These are phyloP conservation scores for Cordyceps javanica DNA, from an alignment of 2,329 filamentous ascomycete genomes.

Conservation along the genomic window DNA sequence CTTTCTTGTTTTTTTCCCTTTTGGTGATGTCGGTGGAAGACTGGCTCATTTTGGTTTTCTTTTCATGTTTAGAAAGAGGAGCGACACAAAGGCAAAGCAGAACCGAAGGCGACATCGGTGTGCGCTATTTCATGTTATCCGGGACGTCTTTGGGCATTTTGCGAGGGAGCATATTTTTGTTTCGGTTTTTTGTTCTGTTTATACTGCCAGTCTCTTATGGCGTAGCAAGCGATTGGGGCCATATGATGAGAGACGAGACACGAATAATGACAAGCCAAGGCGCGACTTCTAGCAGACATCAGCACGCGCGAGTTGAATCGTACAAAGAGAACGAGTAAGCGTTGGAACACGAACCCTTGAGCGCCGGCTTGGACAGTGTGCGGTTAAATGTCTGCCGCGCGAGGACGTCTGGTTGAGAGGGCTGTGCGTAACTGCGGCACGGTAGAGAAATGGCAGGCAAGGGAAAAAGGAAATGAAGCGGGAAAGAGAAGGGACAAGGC, in stretches of 20 bases:
- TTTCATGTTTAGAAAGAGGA: constrained; percentile 11
- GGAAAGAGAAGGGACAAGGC: neutral
- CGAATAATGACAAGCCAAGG: constrained; percentile 12
- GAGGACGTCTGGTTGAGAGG: too few species aligned
- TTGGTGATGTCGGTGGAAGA: constrained; percentile 6
- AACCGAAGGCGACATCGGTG: constrained; percentile 13
- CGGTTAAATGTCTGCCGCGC: too few species aligned
- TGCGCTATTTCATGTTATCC: constrained; percentile 13
- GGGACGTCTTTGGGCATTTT: constrained; percentile 10
- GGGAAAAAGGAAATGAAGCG: neutral
- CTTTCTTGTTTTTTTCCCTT: constrained; percentile 1
- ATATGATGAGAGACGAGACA: constrained; percentile 12
- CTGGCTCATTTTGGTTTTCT: constrained; percentile 1
- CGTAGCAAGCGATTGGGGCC: constrained; percentile 6
- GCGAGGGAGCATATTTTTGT: neutral
- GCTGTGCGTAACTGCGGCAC: neutral
- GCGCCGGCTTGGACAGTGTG: neutral
- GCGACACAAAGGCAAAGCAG: constrained; percentile 12
- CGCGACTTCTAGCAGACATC: neutral
- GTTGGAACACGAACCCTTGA: neutral
- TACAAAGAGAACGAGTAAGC: neutral
- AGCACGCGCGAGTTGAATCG: neutral
- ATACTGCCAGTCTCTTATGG: constrained; percentile 9
- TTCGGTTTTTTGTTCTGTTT: constrained; percentile 6
- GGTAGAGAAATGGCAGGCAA: neutral